Conservation (phyloP, 177 flowering plant species). For the Telopea speciosissima region DNA sequence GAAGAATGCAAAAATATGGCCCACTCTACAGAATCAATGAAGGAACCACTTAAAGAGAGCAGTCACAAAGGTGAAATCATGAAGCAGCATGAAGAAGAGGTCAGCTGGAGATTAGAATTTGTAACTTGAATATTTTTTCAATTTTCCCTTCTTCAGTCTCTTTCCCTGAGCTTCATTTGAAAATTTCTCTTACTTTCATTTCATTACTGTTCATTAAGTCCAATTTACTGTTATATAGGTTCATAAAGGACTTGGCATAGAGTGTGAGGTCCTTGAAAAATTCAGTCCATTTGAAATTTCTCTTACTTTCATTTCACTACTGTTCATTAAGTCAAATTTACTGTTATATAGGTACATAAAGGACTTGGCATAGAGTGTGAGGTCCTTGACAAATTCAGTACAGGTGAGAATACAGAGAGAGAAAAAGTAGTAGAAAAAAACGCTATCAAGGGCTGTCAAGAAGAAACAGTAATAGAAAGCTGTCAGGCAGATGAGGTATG, state of each 20-base stretch:
- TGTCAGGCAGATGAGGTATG: too few relatives aligned
- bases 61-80: not conserved
- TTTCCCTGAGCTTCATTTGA: not conserved
- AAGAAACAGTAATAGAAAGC: too few relatives aligned
- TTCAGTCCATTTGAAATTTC: too few relatives aligned
- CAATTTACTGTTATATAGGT: not conserved
- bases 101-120: not conserved
- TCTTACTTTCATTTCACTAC: not conserved
- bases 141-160: not conserved
- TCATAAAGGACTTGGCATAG: not conserved
- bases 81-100: not conserved
- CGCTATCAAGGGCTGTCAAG: too few relatives aligned
- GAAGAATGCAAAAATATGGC: not conserved
- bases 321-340: not conserved
- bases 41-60: not conserved
- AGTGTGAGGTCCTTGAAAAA: too few relatives aligned
- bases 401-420: not conserved
- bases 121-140: not conserved
- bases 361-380: not conserved
- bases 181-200: not conserved
- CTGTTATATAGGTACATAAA: not conserved
- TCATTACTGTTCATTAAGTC: not conserved
- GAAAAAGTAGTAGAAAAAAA: conserved; percentile 1
- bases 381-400: too few relatives aligned
- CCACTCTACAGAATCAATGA: not conserved